Conservation (phyloP, 2,329 filamentous ascomycete species). For the Furcasterigmium sp. region DNA sequence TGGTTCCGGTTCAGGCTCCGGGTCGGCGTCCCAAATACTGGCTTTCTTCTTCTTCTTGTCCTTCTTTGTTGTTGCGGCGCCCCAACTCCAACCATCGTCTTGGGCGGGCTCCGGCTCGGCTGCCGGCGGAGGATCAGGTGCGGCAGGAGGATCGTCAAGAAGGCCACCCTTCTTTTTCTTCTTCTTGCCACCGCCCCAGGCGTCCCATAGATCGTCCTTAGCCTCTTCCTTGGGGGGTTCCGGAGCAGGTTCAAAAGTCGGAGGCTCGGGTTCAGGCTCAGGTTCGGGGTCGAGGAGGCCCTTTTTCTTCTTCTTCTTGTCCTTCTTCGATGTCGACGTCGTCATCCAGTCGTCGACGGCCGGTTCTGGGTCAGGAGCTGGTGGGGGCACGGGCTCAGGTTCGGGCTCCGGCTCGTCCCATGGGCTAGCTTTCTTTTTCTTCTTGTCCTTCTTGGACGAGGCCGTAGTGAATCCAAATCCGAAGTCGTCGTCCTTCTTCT, state of each 20-base stretch:
- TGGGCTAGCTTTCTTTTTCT: conserved; percentile 32
- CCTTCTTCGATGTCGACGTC: not conserved
- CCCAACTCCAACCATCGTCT: conserved; percentile 15
- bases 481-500: conserved; percentile 27
- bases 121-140: conserved; percentile 12
- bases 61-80: conserved; percentile 21
- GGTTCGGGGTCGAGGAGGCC: not conserved
- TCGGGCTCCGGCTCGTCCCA: conserved; percentile 26
- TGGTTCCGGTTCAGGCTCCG: conserved; percentile 15
- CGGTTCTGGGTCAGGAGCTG: conserved; percentile 3
- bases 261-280: not conserved
- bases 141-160: conserved; percentile 30
- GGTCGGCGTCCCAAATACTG: conserved; percentile 16
- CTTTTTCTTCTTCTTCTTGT: conserved; percentile 5
- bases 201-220: conserved; percentile 17
- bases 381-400: conserved; percentile 9
- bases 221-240: conserved; percentile 13
- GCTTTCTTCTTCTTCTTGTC: conserved; percentile 33
- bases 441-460: conserved; percentile 34
- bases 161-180: conserved; percentile 14
- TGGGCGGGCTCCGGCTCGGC: conserved; percentile 15
- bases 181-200: conserved; percentile 18
- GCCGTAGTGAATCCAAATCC: conserved; percentile 16
- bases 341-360: conserved; percentile 11
- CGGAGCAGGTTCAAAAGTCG: not conserved